phyloP scores from a whole-genome alignment of 1,139 yeast genomes.

The Nakaseomyces bracarensis region DNA sequence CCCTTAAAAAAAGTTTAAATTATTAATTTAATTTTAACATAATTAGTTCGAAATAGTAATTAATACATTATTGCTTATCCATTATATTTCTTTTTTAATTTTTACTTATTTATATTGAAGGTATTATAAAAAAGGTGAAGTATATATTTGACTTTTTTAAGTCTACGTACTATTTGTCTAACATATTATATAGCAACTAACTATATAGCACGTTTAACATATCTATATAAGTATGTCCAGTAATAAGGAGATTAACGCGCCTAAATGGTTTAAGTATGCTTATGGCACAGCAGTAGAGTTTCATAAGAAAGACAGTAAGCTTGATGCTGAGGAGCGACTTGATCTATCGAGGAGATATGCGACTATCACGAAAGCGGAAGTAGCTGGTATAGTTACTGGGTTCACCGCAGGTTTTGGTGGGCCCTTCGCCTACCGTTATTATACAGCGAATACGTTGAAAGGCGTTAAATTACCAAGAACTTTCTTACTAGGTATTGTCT shows the following conservation, averaged over 20 bases:
- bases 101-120: no score
- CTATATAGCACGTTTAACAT: no score
- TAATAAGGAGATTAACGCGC: neutral
- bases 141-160: no score
- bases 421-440: slow-evolving; percentile 30
- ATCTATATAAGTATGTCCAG: slow-evolving; percentile 1
- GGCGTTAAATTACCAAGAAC: slow-evolving; percentile 33
- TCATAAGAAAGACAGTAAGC: slow-evolving; percentile 25
- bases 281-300: slow-evolving; percentile 28
- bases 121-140: no score
- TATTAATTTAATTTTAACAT: no score
- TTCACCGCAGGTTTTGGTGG: slow-evolving; percentile 29
- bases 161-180: no score
- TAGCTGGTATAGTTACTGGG: slow-evolving; percentile 32
- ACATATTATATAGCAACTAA: no score
- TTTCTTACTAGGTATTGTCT: slow-evolving; percentile 31
- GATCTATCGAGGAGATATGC: slow-evolving; percentile 22
- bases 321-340: slow-evolving; percentile 26
- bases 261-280: slow-evolving; percentile 26
- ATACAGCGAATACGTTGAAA: slow-evolving; percentile 28
- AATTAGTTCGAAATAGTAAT: no score
- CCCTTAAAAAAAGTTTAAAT: no score
- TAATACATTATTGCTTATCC: no score
- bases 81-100: no score
- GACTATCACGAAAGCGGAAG: slow-evolving; percentile 22